Percentiles rank a stretch among this genome's conserved stretches.
Conservation (phyloP, 306 rosid species). For the Macrotyloma uniflorum region DNA sequence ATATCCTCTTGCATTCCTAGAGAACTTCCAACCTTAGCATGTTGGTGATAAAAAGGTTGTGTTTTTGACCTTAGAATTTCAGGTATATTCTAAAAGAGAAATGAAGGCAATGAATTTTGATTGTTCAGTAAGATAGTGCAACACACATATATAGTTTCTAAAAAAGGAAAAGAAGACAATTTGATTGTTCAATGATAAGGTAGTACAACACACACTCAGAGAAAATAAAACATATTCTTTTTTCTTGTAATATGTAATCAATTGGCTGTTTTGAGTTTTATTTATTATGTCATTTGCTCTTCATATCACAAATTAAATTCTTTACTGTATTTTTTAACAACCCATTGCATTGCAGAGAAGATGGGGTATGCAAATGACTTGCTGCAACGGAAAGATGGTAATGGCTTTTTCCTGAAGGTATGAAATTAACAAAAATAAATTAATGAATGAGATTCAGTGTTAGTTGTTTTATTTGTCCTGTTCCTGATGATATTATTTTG, state of each 20-base stretch:
- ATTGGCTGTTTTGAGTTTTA: background rate
- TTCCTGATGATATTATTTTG: background rate
- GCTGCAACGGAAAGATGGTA: constrained; percentile 59
- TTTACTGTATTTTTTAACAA: constrained; percentile 23
- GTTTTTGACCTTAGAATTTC: no score
- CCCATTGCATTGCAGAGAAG: constrained; percentile 63
- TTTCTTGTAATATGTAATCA: constrained; percentile 9
- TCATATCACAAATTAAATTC: constrained; percentile 24
- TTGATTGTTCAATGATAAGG: no score
- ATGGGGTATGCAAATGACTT: constrained; percentile 51
- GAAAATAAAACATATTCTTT: background rate
- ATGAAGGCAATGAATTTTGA: no score
- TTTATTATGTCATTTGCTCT: constrained; percentile 9
- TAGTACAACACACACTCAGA: background rate
- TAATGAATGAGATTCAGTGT: constrained; percentile 13
- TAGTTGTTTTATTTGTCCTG: constrained; percentile 15
- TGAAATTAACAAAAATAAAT: constrained; percentile 26
- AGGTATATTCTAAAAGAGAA: no score
- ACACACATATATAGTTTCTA: no score
- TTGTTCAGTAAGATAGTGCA: no score
- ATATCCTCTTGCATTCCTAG: no score
- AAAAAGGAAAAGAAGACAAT: no score
- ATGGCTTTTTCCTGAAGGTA: constrained; percentile 75
- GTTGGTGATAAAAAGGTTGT: no score
- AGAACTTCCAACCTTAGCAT: no score